phyloP scores from a whole-genome alignment of 2,329 filamentous ascomycete genomes.

The Aspergillus fumigatiaffinis region DNA sequence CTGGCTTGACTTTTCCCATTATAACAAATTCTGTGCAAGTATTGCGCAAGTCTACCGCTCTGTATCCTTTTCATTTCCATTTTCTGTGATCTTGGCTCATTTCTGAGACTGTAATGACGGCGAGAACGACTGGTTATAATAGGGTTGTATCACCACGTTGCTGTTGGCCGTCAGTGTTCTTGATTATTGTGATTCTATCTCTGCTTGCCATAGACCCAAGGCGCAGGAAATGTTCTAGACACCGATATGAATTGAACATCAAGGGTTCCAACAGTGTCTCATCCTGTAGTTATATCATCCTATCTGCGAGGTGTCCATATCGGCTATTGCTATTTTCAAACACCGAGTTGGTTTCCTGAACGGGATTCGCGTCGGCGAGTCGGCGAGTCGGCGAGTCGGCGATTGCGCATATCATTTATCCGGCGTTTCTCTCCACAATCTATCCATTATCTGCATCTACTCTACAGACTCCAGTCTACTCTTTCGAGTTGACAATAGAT shows the following conservation, averaged over 20 bases:
- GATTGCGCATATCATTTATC: background rate
- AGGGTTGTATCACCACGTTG: slow-evolving; percentile 6
- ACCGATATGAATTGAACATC: slow-evolving; percentile 4
- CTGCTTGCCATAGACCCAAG: background rate
- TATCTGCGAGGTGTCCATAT: background rate
- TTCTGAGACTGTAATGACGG: slow-evolving; percentile 16
- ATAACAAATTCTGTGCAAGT: slow-evolving; percentile 7
- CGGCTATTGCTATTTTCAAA: background rate
- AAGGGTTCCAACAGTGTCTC: background rate
- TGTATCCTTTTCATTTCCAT: slow-evolving; percentile 8
- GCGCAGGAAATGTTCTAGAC: slow-evolving; percentile 9
- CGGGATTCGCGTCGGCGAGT: background rate
- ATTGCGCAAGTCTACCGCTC: slow-evolving; percentile 1
- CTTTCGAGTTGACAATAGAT: background rate
- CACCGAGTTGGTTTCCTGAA: background rate
- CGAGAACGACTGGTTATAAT: slow-evolving; percentile 12
- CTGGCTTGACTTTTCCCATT: slow-evolving; percentile 9
- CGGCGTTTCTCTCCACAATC: background rate
- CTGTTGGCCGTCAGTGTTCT: slow-evolving; percentile 9
- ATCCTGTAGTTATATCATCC: background rate
- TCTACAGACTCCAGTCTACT: no score
- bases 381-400: background rate
- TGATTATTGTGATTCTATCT: background rate
- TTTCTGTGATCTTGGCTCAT: slow-evolving; percentile 2
- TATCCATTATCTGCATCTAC: background rate